Conservation (phyloP, 306 rosid genomes). For the Oxytropis ochrocephala region DNA sequence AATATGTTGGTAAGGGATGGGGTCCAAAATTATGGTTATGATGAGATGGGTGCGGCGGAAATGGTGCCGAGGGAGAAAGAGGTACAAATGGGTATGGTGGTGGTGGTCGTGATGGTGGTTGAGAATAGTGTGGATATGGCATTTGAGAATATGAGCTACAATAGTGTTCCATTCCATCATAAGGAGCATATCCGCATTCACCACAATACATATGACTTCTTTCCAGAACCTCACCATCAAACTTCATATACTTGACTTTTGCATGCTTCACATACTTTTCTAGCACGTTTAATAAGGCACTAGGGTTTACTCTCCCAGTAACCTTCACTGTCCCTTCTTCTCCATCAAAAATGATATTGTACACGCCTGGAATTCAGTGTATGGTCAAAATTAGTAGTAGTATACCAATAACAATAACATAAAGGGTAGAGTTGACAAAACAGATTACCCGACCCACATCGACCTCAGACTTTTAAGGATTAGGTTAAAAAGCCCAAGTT, state of each 20-base stretch:
- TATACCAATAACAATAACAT: too few species aligned
- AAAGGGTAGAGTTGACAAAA: too few species aligned
- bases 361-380: conserved; percentile 13
- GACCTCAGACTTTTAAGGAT: too few species aligned
- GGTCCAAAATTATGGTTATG: neutral
- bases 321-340: conserved; percentile 31
- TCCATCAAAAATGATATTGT: conserved; percentile 28
- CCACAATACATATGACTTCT: neutral
- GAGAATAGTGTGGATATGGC: neutral
- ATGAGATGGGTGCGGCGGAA: too few species aligned
- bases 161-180: neutral
- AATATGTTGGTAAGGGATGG: too few species aligned
- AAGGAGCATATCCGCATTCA: neutral
- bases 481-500: too few species aligned
- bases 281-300: conserved; percentile 18
- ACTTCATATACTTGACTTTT: conserved; percentile 22
- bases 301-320: conserved; percentile 36
- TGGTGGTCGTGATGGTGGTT: neutral
- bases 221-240: conserved; percentile 36
- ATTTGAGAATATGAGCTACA: neutral
- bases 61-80: neutral
- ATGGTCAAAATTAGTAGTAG: neutral
- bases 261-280: conserved; percentile 34
- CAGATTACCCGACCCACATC: too few species aligned
- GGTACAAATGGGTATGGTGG: neutral